Conservation (phyloP, 1,284 basidiomycete species). For the Anthracocystis walkeri region DNA sequence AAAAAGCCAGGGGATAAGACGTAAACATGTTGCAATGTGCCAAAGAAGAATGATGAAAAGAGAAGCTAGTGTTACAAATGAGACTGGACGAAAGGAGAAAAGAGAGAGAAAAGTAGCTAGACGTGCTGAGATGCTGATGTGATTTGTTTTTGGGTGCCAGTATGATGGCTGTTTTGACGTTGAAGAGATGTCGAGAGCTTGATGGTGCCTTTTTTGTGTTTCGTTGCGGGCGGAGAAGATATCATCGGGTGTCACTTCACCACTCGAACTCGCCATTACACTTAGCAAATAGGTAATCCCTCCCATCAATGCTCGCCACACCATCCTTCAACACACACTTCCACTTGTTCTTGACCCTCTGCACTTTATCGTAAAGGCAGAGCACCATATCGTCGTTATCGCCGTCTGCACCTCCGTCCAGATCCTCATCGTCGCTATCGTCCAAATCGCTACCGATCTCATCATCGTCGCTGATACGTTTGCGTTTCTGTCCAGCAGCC, state of each 20-base stretch:
- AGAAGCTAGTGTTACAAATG: conserved; percentile 45
- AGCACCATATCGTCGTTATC: conserved; percentile 86
- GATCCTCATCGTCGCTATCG: conserved; percentile 80
- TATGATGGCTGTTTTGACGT: background rate
- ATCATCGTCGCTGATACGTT: conserved; percentile 74
- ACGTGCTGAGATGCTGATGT: conserved; percentile 10
- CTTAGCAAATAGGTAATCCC: conserved; percentile 96
- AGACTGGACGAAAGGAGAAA: conserved; percentile 7
- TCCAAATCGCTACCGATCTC: conserved; percentile 96
- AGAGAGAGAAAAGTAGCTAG: background rate
- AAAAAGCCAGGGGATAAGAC: background rate
- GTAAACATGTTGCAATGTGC: conserved; percentile 2
- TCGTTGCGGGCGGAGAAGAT: background rate
- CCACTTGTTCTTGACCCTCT: conserved; percentile 99
- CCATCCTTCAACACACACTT: conserved; percentile 99
- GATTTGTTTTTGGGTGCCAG: background rate
- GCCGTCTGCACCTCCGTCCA: conserved; percentile 72
- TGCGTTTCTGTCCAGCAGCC: conserved; percentile 58
- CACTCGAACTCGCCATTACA: conserved; percentile 74
- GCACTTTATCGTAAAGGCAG: conserved; percentile 98
- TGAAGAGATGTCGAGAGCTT: background rate
- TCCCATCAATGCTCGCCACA: conserved; percentile 95
- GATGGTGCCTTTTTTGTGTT: background rate
- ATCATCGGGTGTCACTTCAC: conserved; percentile 16
- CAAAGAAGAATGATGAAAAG: conserved; percentile 1